Evolutionary conservation across 768 basidiomycete genomes (phyloP), one percentile per base, ranked within the genome.

Genomic region (Boletus vermiculosoides): DNA sequence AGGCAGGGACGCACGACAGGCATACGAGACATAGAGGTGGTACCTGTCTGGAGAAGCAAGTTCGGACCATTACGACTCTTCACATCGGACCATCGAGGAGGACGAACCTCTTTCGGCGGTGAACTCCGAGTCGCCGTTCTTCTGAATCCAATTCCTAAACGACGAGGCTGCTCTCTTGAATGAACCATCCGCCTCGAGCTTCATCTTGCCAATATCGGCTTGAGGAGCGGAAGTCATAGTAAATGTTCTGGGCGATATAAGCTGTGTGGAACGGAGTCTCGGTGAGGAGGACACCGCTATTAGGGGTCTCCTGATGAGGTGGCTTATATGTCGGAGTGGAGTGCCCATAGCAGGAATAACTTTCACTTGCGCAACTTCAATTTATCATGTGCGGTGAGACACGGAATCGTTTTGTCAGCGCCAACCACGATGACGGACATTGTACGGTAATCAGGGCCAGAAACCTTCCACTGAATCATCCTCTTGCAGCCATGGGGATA

Each of bases 1-100:
- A 25, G 10, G 12, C 20, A 1, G 4, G 28, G 36, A 63, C 87
- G 69, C 60, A 92, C 90, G 94, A 65, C 94, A 98, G 2, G 88
- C 85, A 60, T 86, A 84, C 5, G 89, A 90, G 56, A 97, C 90
- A 65, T 92, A 96, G 62, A 96, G 90, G 63, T 91, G 90, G 70
- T 98, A 98, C 45, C 95, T 87, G 58, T 85, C 93, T 93, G 45
- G 50, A 51, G 25, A 54, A 6, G 40, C 45, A 22, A 12, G 11
- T 30, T 50, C 20, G 52, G 30, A n/a, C 11, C 5, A 18, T 5
- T 1, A 23, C 6, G 37, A 3, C n/a, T n/a, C n/a, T 37, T 20
- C 25, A 7, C 2, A 36, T 18, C 16, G 13, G 13, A 15, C 20
- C 7, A 20, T 25, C 4, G 31, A 39, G 16, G 9, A 15, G n/a